phyloP scores from a whole-genome alignment of 2,329 filamentous ascomycete species.

The Cucurbitaria berberidis region DNA sequence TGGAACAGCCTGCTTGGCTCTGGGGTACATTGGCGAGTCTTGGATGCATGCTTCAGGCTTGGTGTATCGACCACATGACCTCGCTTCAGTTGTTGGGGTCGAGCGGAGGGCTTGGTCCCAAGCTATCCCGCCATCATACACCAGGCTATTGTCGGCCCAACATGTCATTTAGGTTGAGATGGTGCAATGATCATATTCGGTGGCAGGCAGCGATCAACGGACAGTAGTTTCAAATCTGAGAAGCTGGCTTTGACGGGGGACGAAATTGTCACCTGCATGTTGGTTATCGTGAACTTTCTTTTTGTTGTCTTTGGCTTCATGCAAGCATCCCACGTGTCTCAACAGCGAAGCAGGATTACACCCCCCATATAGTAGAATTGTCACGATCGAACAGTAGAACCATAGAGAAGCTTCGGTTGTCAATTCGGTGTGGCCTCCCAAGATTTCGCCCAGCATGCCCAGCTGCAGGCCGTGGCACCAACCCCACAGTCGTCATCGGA shows the following conservation, averaged over 20 bases:
- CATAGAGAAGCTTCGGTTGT: constrained; percentile 19
- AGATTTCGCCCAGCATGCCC: constrained; percentile 24
- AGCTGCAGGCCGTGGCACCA: constrained; percentile 19
- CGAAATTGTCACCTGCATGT: background rate
- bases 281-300: constrained; percentile 3
- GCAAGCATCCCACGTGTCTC: background rate
- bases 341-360: background rate
- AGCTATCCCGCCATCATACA: constrained; percentile 21
- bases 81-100: constrained; percentile 4
- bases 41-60: background rate
- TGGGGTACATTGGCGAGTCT: background rate
- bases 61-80: background rate
- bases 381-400: constrained; percentile 17
- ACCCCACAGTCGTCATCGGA: constrained; percentile 28
- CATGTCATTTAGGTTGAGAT: background rate
- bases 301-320: background rate
- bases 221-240: background rate
- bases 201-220: background rate
- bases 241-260: background rate
- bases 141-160: background rate
- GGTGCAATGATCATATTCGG: background rate
- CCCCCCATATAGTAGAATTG: background rate
- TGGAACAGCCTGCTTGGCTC: background rate
- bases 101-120: constrained; percentile 30
- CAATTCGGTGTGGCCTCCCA: constrained; percentile 12